These are phyloP conservation scores for Hypoxylon sp. DNA, from an alignment of 2,329 filamentous ascomycete species.

Conservation along the genomic window DNA sequence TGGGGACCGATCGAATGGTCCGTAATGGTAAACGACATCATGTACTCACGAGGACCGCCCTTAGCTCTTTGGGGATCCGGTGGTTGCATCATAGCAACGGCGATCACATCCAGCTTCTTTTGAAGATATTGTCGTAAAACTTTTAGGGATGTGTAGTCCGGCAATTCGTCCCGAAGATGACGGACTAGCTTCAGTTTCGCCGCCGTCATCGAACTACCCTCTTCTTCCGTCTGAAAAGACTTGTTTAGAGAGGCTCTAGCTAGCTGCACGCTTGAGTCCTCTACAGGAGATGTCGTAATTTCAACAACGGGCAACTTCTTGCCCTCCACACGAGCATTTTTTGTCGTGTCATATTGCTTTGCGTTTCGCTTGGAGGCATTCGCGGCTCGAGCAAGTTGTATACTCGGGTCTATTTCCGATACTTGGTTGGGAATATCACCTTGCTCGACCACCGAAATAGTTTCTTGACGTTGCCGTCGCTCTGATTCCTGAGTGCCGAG, in stretches of 20 bases:
- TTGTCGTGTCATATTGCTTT: constrained; percentile 33
- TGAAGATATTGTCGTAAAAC: constrained; percentile 65
- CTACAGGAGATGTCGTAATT: constrained; percentile 35
- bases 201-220: constrained; percentile 52
- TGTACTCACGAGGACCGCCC: constrained; percentile 71
- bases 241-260: constrained; percentile 49
- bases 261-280: constrained; percentile 49
- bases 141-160: constrained; percentile 68
- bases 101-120: constrained; percentile 68
- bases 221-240: constrained; percentile 50
- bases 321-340: constrained; percentile 27
- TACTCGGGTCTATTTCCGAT: constrained; percentile 45
- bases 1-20: constrained; percentile 69
- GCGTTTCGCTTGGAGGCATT: constrained; percentile 41
- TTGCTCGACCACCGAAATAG: constrained; percentile 24
- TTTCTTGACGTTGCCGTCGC: constrained; percentile 17
- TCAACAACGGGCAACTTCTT: constrained; percentile 31
- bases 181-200: constrained; percentile 64
- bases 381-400: constrained; percentile 49
- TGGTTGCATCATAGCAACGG: constrained; percentile 67
- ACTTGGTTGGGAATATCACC: constrained; percentile 30
- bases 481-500: constrained; percentile 30
- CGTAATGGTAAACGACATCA: constrained; percentile 70
- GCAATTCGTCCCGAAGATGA: constrained; percentile 64
- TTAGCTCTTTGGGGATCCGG: constrained; percentile 69